Base-by-base conservation (phyloP, 2,329 filamentous ascomycete species). In the Claviceps purpurea region DNA sequence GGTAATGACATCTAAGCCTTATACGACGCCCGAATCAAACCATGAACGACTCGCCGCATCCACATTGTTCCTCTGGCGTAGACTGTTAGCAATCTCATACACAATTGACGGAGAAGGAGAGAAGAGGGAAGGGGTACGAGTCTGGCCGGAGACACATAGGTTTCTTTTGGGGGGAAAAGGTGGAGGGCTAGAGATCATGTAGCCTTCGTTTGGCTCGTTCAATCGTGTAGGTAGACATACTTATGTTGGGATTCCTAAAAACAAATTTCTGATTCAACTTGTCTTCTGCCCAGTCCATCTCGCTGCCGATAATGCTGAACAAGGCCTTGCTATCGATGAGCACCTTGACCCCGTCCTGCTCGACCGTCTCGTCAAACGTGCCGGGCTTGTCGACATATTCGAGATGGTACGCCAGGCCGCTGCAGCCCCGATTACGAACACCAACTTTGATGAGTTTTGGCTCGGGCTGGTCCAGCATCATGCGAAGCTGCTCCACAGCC, bases 271-370 rank as follows among this genome's bases (percentile, higher is more conserved):
- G 80, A 66, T 85, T 95, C 57, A 98, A 72, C 73, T 95, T 95
- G 62, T 97, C 93, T 70, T 97, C 90, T 11, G 91, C 77, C 90
- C 91, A 98, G 65, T 98, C 93, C 93, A 98, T 98, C 71, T 97
- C 91, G 64, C 87, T 95, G 5, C 93, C 93, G 61, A 98, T 96
- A 51, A 98, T 97, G 68, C 91, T 97, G 66, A 98, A 90, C 49
- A 98, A 73, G 43, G 93, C 93, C 73, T 96, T 97, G 75, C 88
- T 95, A 68, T 98, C 93, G 53, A 98, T 93, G 65, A 97, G 68
- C 38, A 98, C 91, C 70, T 87, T 91, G 53, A 98, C 91, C 0
- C 91, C 93, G 62, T 97, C 93, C 66, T 98, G 93, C 65, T 94
- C 90, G 1, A 98, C 89, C 50, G 84, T 77, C 68, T 98, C 93